Percentiles rank a stretch among this genome's conserved stretches.
phyloP scores from a whole-genome alignment of 305 asterid genomes.

The Solanum chacoense region DNA sequence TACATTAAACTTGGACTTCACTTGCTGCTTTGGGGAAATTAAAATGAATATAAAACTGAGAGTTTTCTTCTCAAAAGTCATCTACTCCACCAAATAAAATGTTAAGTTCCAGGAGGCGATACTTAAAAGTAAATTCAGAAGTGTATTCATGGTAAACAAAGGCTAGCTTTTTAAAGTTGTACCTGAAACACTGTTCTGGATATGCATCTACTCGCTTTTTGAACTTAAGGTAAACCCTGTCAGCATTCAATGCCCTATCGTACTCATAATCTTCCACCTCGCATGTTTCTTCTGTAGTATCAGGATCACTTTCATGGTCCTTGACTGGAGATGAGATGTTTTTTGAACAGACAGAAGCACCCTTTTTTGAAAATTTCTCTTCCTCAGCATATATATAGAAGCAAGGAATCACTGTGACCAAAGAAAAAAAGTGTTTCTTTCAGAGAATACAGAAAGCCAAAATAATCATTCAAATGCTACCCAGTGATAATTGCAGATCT shows the following conservation, averaged over 20 bases:
- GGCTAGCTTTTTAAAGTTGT: background rate
- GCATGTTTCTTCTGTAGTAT: slow-evolving; percentile 15
- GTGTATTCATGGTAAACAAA: background rate
- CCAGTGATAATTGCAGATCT: background rate
- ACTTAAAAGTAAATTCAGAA: background rate
- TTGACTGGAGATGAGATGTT: slow-evolving; percentile 3
- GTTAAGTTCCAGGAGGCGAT: background rate
- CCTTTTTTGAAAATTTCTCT: slow-evolving; percentile 32
- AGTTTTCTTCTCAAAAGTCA: background rate
- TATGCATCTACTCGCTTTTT: slow-evolving; percentile 62
- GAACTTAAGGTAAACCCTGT: slow-evolving; percentile 83
- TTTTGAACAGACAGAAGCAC: slow-evolving; percentile 22
- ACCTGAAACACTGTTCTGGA: slow-evolving; percentile 94
- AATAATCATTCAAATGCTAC: background rate
- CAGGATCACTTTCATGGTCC: background rate
- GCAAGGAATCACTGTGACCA: slow-evolving; percentile 70
- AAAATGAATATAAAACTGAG: background rate
- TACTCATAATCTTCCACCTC: slow-evolving; percentile 80
- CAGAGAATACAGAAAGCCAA: background rate
- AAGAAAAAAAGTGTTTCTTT: background rate
- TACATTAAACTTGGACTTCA: background rate
- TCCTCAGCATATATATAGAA: slow-evolving; percentile 57
- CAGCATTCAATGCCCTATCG: slow-evolving; percentile 69
- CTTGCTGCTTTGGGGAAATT: background rate
- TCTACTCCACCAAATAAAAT: background rate